Conservation (phyloP, 805 yeast genomes). For the Candida piceae region DNA sequence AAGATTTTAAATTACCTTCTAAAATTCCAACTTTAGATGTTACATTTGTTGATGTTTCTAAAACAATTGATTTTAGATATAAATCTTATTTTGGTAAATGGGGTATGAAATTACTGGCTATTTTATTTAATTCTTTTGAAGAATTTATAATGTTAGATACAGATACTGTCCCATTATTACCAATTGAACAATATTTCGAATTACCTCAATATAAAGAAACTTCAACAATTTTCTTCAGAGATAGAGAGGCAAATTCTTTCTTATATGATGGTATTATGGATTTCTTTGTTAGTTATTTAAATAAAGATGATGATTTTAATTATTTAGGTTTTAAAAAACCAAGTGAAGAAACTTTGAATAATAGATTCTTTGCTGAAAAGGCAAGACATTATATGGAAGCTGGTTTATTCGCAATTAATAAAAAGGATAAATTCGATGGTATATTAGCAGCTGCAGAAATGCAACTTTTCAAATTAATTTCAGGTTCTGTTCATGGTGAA, state of each 20-base stretch:
- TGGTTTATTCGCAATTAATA: slow-evolving; percentile 44
- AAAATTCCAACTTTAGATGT: slow-evolving; percentile 24
- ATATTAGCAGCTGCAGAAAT: slow-evolving; percentile 38
- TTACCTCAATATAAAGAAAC: slow-evolving; percentile 31
- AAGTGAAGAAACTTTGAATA: slow-evolving; percentile 29
- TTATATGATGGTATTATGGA: slow-evolving; percentile 36
- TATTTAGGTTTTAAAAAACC: slow-evolving; percentile 35
- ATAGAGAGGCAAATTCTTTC: slow-evolving; percentile 36
- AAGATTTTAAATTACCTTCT: slow-evolving; percentile 16
- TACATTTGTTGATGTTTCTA: slow-evolving; percentile 31
- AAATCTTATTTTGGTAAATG: slow-evolving; percentile 23
- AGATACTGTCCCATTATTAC: slow-evolving; percentile 39
- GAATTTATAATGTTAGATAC: slow-evolving; percentile 53
- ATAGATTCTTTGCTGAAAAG: slow-evolving; percentile 39
- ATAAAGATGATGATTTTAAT: slow-evolving; percentile 37
- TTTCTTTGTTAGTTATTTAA: slow-evolving; percentile 43
- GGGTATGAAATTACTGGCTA: slow-evolving; percentile 49
- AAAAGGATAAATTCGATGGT: slow-evolving; percentile 44
- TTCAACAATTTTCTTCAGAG: slow-evolving; percentile 46
- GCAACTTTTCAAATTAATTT: slow-evolving; percentile 39
- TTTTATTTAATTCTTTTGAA: slow-evolving; percentile 52
- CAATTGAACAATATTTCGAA: slow-evolving; percentile 34
- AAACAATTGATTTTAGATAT: slow-evolving; percentile 21
- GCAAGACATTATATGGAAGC: slow-evolving; percentile 44
- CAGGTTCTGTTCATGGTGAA: slow-evolving; percentile 66